Evolutionary conservation across 164 flowering plant species (phyloP).

Genomic region (Vitis labrusca): DNA sequence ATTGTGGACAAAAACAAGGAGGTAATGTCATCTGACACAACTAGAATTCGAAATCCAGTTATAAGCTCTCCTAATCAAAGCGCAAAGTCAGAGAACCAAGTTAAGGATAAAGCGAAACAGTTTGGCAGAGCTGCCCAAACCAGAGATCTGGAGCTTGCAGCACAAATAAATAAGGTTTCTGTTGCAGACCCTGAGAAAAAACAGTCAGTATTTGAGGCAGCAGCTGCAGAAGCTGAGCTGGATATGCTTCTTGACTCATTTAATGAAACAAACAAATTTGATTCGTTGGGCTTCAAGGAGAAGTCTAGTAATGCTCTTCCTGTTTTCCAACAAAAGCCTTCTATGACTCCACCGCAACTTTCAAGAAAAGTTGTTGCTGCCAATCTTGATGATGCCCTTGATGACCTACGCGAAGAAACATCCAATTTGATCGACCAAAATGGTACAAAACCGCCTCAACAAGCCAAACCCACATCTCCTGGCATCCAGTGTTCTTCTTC

Average conservation of each 20-base stretch:
- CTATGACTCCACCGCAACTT: constrained; percentile 9
- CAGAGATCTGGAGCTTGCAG: constrained; percentile 12
- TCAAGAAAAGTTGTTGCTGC: constrained; percentile 10
- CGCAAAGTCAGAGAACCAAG: neutral
- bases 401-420: constrained; percentile 48
- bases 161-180: constrained; percentile 3
- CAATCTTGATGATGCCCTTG: constrained; percentile 42
- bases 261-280: constrained; percentile 31
- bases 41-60: neutral
- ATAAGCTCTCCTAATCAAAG: neutral
- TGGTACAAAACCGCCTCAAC: neutral
- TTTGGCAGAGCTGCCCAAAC: constrained; percentile 9
- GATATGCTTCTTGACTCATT: constrained; percentile 75
- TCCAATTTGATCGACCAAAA: constrained; percentile 21
- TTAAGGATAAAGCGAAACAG: constrained; percentile 6
- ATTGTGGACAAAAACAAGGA: neutral
- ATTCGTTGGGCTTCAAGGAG: constrained; percentile 20
- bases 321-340: constrained; percentile 6
- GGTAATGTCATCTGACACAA: neutral
- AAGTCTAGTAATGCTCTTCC: constrained; percentile 1
- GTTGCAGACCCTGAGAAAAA: constrained; percentile 14
- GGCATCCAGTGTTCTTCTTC: constrained; percentile 15
- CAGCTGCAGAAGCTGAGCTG: constrained; percentile 67
- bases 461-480: neutral
- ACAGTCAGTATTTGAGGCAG: constrained; percentile 37